Conservation (phyloP, 2,329 filamentous ascomycete species). For the Pseudogymnoascus sp. region DNA sequence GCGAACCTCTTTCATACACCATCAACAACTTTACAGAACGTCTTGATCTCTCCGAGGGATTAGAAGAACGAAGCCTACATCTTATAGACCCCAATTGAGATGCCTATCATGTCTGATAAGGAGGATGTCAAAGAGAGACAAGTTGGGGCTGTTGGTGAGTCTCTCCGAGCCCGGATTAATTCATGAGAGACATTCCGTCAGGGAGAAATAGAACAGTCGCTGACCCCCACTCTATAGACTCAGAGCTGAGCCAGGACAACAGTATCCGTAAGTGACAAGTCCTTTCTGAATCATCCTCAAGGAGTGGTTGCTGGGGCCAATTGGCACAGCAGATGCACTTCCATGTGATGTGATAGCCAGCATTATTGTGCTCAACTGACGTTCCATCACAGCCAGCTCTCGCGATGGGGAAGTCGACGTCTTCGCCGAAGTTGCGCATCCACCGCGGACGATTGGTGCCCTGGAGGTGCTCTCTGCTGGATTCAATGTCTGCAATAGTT, state of each 20-base stretch:
- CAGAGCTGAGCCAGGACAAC: not conserved
- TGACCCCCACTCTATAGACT: slow-evolving; percentile 1
- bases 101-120: not conserved
- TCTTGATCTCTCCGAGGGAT: not conserved
- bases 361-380: not conserved
- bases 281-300: not conserved
- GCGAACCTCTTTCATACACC: not conserved
- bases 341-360: not conserved
- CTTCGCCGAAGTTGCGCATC: not conserved
- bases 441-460: not conserved
- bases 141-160: not conserved
- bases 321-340: not conserved
- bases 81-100: not conserved
- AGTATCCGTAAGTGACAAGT: not conserved
- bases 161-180: not conserved
- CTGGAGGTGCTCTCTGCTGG: not conserved
- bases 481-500: slow-evolving; percentile 5
- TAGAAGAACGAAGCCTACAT: not conserved
- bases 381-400: not conserved
- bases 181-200: not conserved
- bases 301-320: not conserved
- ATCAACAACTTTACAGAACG: not conserved
- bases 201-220: not conserved
- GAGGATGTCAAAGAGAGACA: not conserved
- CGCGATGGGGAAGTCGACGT: not conserved